Conservation (phyloP, 192 early-diverging fungal genomes). For the Obelidium mucronatum region DNA sequence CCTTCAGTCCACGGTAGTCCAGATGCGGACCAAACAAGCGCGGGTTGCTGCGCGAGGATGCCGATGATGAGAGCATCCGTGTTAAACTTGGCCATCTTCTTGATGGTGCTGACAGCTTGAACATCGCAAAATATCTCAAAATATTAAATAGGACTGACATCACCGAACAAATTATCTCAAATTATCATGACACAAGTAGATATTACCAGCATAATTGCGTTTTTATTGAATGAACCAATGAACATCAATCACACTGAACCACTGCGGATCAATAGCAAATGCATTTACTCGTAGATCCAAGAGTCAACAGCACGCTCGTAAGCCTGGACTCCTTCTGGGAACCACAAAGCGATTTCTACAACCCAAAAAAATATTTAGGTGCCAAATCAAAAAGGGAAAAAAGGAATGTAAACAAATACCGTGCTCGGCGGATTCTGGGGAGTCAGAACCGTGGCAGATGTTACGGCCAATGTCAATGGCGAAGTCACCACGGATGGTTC, state of each 20-base stretch:
- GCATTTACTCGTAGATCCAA: slow-evolving; percentile 35
- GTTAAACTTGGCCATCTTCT: too few relatives aligned
- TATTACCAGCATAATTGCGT: too few relatives aligned
- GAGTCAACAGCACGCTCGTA: slow-evolving; percentile 69
- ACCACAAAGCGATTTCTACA: slow-evolving; percentile 62
- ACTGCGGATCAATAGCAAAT: too few relatives aligned
- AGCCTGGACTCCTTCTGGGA: slow-evolving; percentile 69
- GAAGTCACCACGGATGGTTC: slow-evolving; percentile 97
- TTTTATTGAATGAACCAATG: too few relatives aligned
- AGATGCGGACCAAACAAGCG: slow-evolving; percentile 49
- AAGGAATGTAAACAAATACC: slow-evolving; percentile 74
- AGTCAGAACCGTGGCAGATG: slow-evolving; percentile 93
- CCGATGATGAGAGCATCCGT: too few relatives aligned
- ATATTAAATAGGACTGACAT: too few relatives aligned
- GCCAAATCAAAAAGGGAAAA: slow-evolving; percentile 36
- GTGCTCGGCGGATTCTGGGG: slow-evolving; percentile 86
- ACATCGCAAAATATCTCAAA: too few relatives aligned
- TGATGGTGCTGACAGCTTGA: too few relatives aligned
- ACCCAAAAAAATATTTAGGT: slow-evolving; percentile 41
- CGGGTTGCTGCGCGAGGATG: too few relatives aligned
- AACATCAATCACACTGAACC: too few relatives aligned
- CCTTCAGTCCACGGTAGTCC: slow-evolving; percentile 69
- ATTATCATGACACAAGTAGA: too few relatives aligned
- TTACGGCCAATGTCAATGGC: slow-evolving; percentile 81
- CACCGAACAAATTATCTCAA: too few relatives aligned